These are phyloP conservation scores for Scutellaria minor DNA, from an alignment of 257 asterid species.

Conservation along the genomic window DNA sequence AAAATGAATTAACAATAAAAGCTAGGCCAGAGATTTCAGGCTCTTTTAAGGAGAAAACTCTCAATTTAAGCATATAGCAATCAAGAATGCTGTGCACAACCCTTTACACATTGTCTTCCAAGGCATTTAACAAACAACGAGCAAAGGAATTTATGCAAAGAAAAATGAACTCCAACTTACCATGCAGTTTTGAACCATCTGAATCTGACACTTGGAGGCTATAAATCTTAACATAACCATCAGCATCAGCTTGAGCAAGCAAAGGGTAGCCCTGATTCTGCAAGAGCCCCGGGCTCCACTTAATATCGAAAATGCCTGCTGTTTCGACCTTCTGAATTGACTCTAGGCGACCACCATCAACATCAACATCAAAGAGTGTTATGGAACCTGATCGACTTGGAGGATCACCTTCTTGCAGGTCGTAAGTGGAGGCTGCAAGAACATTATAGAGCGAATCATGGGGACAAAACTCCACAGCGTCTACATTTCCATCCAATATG, in stretches of 20 bases:
- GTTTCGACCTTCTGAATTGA: conserved; percentile 61
- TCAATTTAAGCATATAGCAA: background rate
- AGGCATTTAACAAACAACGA: background rate
- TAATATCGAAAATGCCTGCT: conserved; percentile 83
- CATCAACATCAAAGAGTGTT: conserved; percentile 68
- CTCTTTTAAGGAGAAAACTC: background rate
- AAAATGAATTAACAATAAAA: background rate
- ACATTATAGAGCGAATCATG: conserved; percentile 61
- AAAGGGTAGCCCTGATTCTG: conserved; percentile 47
- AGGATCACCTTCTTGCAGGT: conserved; percentile 80
- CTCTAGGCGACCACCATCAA: conserved; percentile 58
- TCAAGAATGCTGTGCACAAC: background rate
- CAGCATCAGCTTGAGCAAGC: conserved; percentile 99
- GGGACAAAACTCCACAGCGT: conserved; percentile 95
- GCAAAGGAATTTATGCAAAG: background rate
- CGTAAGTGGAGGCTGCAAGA: conserved; percentile 92
- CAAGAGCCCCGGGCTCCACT: conserved; percentile 65
- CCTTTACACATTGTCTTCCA: background rate
- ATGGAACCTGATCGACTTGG: conserved; percentile 83
- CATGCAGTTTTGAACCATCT: conserved; percentile 38
- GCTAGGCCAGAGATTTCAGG: background rate
- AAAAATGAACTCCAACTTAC: conserved; percentile 40
- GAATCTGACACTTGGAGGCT: conserved; percentile 47
- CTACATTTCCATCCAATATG: conserved; percentile 83
- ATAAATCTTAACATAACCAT: conserved; percentile 71